Evolutionary conservation across 2,329 filamentous ascomycete species (phyloP).

Genomic region (Ceratocystis variospora): DNA sequence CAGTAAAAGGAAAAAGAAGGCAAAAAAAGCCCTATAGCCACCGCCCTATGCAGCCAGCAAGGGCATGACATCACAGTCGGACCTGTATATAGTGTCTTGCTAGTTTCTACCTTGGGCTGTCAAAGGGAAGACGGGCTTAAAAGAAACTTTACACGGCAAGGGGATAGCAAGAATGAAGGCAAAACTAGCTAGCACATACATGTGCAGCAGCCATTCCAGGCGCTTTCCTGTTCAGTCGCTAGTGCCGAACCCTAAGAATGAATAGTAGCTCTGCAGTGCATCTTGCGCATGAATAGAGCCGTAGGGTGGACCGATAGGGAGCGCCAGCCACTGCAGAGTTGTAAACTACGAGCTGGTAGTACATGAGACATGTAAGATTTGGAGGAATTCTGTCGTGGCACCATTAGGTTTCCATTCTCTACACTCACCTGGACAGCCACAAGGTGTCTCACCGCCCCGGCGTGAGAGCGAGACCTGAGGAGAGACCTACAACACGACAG

Average conservation of each 20-base stretch:
- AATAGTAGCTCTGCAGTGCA: not conserved
- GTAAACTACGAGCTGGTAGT: not conserved
- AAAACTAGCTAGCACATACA: not conserved
- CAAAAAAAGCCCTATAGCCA: not conserved
- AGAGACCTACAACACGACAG: not conserved
- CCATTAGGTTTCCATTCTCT: not conserved
- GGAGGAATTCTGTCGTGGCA: not conserved
- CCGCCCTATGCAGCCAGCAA: not conserved
- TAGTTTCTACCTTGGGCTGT: not conserved
- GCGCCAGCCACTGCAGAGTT: not conserved
- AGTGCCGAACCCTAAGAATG: constrained; percentile 4
- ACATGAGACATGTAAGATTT: not conserved
- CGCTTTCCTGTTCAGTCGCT: not conserved
- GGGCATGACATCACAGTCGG: not conserved
- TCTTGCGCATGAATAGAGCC: not conserved
- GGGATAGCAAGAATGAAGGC: not conserved
- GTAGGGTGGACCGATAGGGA: not conserved
- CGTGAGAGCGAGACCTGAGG: not conserved
- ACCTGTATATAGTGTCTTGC: not conserved
- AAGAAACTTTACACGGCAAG: not conserved
- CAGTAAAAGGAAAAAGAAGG: no score
- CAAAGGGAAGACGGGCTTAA: not conserved
- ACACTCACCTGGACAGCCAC: not conserved
- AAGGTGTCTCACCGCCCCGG: not conserved
- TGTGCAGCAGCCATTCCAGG: not conserved